Base-by-base conservation (phyloP, 768 basidiomycete genomes). In the Panaeolus cyanescens region DNA sequence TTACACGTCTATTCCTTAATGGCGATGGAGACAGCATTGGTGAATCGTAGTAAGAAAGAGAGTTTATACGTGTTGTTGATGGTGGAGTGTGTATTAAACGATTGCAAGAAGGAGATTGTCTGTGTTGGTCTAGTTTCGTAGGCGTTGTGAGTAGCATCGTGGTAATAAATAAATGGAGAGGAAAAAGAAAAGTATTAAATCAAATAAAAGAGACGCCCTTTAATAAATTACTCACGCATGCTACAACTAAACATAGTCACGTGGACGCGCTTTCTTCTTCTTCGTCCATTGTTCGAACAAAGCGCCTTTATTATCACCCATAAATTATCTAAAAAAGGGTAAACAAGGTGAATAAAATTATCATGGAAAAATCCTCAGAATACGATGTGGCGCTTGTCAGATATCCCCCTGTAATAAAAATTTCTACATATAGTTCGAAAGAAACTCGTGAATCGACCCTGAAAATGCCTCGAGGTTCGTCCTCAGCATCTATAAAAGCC, bases 21-120 rank as follows among this genome's bases (percentile, higher is more conserved):
- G 87, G 87, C 5, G 89, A 90, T 20, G 89, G 86, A 1, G 87
- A 85, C 40, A 85, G 79, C 83, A 88, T 84, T 45, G 86, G 83
- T 32, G 84, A 82, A 66, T 83, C 83, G 65, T 78, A n/a, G n/a
- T n/a, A 83, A 39, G 79, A 74, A 32, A 74, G 59, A 32, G 68
- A 59, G n/a, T 73, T 70, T 40, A 70, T 70, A 58, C 72, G 71
- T 54, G 45, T 50, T 28, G 45, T 50, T 10, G 45, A 50, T 5
- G 45, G 45, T 25, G 45, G 45, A 28, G 45, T 50, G 7, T 15
- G 19, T 1, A 50, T 50, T 50, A 28, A 50, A 25, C 45, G 45
- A 6, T 13, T 34, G 78, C 75, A 75, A 64, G 73, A 72, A 60
- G 70, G 61, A 74, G 28, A 13, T 63, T 66, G 59, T 67, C 69